Evolutionary conservation across 1,139 yeast species (phyloP), one percentile per base, ranked within the genome.

Genomic region (Yamadazyma sp.): DNA sequence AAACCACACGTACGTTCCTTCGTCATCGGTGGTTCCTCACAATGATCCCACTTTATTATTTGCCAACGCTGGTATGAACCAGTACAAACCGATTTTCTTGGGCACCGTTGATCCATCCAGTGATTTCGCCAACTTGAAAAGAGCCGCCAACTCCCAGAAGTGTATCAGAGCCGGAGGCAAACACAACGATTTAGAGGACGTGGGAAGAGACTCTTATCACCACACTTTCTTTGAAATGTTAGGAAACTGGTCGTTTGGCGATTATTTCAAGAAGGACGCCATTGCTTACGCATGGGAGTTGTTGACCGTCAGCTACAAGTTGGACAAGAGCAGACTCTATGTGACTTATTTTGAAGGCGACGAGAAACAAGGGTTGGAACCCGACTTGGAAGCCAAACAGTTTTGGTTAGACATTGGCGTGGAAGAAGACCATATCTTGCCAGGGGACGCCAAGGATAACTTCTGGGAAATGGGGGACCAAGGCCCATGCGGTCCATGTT

Each of bases 401-500:
- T 70, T 81, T 48, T 92, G 99, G 99, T 68, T 74, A 48, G 78
- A 76, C 28, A 85, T 84, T 31, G 99, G 99, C 51, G 95, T 92
- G 43, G 77, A 82, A 24, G 96, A 87, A 51, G 92, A 84, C 61
- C 98, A 89, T 61, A 91, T 92, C 53, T 72, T 92, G 51, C 96
- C 97, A 17, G 99, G 98, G 43, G 73, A 82, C 50, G 87, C 83
- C 40, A 73, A 82, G 60, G 99, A 92, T 62, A 92, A 92, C 70
- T 92, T 92, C 65, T 92, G 99, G 99, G 99, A 94, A 73, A 92
- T 92, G 99, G 99, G 99, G 54, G 99, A 94, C 60, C 98, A 91
- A 70, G 99, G 99, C 50, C 99, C 99, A 34, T 92, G 99, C 73
- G 99, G 99, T 48, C 99, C 99, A 37, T 94, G 98, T 70, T 87